Conservation (phyloP, 2,329 filamentous ascomycete species). For the Juglanconis sp. region DNA sequence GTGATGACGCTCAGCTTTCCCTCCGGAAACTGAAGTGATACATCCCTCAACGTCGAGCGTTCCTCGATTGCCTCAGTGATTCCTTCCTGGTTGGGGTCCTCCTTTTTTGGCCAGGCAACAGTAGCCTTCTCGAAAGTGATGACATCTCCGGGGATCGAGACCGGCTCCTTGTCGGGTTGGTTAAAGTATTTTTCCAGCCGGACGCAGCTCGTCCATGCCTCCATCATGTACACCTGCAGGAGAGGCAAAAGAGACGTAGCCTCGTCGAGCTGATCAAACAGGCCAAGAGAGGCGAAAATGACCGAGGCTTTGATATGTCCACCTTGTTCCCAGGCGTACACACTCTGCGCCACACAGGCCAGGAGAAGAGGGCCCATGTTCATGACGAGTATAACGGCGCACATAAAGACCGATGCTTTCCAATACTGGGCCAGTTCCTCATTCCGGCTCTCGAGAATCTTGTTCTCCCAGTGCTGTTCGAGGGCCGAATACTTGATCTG, state of each 20-base stretch:
- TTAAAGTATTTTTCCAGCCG: slow-evolving; percentile 32
- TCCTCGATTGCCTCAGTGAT: slow-evolving; percentile 19
- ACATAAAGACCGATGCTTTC: slow-evolving; percentile 29
- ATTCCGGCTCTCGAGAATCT: slow-evolving; percentile 31
- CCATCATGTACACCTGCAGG: slow-evolving; percentile 32
- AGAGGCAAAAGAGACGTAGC: slow-evolving; percentile 30
- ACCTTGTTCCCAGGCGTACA: slow-evolving; percentile 31
- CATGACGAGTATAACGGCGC: slow-evolving; percentile 28
- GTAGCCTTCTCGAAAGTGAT: slow-evolving; percentile 30
- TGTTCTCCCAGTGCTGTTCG: slow-evolving; percentile 32
- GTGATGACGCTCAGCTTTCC: slow-evolving; percentile 34
- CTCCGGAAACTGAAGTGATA: slow-evolving; percentile 31
- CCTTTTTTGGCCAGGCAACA: slow-evolving; percentile 31
- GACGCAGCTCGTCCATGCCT: slow-evolving; percentile 34
- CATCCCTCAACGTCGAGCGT: slow-evolving; percentile 30
- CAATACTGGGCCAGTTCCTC: slow-evolving; percentile 34
- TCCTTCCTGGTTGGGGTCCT: slow-evolving; percentile 23
- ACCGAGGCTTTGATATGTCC: slow-evolving; percentile 31
- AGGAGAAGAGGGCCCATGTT: slow-evolving; percentile 32
- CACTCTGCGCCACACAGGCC: slow-evolving; percentile 28
- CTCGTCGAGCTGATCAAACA: slow-evolving; percentile 34
- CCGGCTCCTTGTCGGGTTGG: slow-evolving; percentile 28
- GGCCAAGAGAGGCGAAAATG: slow-evolving; percentile 33
- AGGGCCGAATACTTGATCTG: slow-evolving; percentile 37
- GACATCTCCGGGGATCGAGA: slow-evolving; percentile 23